Conservation (phyloP, 1,139 yeast genomes). For the Pichia sp. region DNA sequence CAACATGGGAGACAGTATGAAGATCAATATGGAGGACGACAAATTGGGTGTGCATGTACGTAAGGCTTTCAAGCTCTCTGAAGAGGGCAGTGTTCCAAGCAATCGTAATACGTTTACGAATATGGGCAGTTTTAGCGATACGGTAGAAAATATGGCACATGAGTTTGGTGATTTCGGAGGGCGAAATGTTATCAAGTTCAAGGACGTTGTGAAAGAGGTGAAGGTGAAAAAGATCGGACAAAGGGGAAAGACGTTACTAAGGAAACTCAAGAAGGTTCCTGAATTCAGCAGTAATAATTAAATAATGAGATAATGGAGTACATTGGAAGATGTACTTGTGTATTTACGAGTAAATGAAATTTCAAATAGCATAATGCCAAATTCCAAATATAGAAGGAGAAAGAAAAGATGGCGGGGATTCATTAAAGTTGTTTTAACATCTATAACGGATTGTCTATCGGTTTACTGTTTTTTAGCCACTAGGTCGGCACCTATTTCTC, state of each 20-base stretch:
- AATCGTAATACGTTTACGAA: conserved; percentile 2
- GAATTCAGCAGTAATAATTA: background rate
- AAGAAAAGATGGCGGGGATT: too few relatives aligned
- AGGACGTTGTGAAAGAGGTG: conserved; percentile 7
- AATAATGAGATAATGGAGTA: too few relatives aligned
- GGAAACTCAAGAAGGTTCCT: conserved; percentile 11
- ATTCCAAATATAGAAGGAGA: too few relatives aligned
- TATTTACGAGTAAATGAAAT: background rate
- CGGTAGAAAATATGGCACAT: conserved; percentile 13
- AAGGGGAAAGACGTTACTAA: conserved; percentile 11
- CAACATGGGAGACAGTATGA: conserved; percentile 14
- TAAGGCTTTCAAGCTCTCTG: conserved; percentile 8
- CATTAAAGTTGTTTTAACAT: too few relatives aligned
- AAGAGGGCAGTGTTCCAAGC: conserved; percentile 1
- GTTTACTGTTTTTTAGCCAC: conserved; percentile 23
- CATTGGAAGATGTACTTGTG: background rate
- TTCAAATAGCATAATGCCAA: too few relatives aligned
- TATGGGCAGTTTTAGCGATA: conserved; percentile 11
- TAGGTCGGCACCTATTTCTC: conserved; percentile 39
- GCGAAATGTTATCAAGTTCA: conserved; percentile 5
- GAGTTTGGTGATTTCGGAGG: conserved; percentile 11
- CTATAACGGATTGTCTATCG: too few relatives aligned
- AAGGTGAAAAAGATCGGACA: conserved; percentile 12
- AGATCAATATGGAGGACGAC: conserved; percentile 13
- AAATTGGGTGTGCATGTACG: conserved; percentile 11